Base-by-base conservation (phyloP, 75 land plant species). In the Cryptomeria japonica region DNA sequence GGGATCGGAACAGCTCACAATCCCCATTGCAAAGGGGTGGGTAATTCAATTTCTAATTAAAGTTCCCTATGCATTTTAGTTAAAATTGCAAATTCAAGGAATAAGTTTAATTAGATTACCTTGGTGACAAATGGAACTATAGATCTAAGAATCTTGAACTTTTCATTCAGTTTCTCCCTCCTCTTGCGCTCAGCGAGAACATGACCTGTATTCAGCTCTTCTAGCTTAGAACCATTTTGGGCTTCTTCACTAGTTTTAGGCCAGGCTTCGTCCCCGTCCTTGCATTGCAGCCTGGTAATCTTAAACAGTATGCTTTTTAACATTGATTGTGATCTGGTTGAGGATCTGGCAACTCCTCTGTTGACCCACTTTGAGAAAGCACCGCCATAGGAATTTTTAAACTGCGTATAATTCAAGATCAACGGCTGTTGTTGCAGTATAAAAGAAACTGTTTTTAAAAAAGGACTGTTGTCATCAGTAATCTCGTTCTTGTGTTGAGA, bases 101-200 rank as follows among this genome's bases (percentile, higher is more conserved):
- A 58, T 64, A 46, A 4, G 1, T 37, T 78, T 25, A 44, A 47
- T 42, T 34, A 13, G 38, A 80, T 38, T 88, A 92, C 94, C 95
- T 95, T 96, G 76, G 96, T 93, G 87, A 95, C 97, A 76, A 94
- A 94, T 0, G 97, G 98, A 53, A 96, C 97, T 5, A 95, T 86
- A 2, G 95, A 93, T 41, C 96, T 91, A 73, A 96, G 88, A 22
- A 92, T 90, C 44, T 95, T 92, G 91, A 96, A 96, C 89, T 95
- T 85, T 82, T 95, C 97, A 85, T 96, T 96, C 2, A 96, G 95
- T 76, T 95, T 95, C 91, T 96, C 97, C 37, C 97, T 92, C 73
- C 97, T 90, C 38, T 94, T 87, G 1, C 98, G 91, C 86, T 96
- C 98, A 1, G 95, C 94, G 0, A 95, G 89, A 32, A 94, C 97